These are phyloP conservation scores for Paxillus involutus DNA, from an alignment of 768 basidiomycete genomes.

Conservation along the genomic window DNA sequence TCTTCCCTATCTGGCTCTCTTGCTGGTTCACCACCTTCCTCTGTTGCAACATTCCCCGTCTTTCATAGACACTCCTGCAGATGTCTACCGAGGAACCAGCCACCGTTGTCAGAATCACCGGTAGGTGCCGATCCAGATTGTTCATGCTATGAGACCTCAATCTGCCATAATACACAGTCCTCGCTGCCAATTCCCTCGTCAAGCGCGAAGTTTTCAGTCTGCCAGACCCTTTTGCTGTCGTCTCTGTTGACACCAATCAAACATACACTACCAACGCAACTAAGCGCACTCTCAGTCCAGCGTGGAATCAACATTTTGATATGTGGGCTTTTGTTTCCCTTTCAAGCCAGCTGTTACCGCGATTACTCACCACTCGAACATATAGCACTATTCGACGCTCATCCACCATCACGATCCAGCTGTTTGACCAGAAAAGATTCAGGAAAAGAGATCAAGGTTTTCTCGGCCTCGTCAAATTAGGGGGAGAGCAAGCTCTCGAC, in stretches of 20 bases:
- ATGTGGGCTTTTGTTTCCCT: slow-evolving; percentile 51
- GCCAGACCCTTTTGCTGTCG: slow-evolving; percentile 87
- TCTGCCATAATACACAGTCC: slow-evolving; percentile 48
- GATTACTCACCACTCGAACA: slow-evolving; percentile 2
- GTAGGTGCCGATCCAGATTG: not conserved
- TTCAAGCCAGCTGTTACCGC: not conserved
- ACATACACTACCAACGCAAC: slow-evolving; percentile 74
- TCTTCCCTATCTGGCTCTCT: not conserved
- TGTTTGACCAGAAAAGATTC: slow-evolving; percentile 90
- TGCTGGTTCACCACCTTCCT: not conserved
- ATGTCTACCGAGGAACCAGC: slow-evolving; percentile 21
- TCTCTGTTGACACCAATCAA: slow-evolving; percentile 85
- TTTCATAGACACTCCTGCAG: not conserved
- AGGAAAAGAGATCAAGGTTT: slow-evolving; percentile 85
- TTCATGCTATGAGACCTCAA: not conserved
- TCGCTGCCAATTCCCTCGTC: slow-evolving; percentile 69
- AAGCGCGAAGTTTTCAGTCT: slow-evolving; percentile 80
- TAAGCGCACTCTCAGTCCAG: slow-evolving; percentile 65
- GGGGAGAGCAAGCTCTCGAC: slow-evolving; percentile 52
- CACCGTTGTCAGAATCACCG: slow-evolving; percentile 25
- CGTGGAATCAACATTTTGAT: slow-evolving; percentile 88
- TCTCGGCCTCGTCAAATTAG: slow-evolving; percentile 56
- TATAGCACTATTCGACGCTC: slow-evolving; percentile 67
- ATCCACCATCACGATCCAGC: slow-evolving; percentile 78
- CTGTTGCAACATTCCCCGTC: not conserved